Percentiles rank a stretch among this genome's conserved stretches.
Conservation (phyloP, 1,139 yeast species). For the Debaryomycetaceae sp. region DNA sequence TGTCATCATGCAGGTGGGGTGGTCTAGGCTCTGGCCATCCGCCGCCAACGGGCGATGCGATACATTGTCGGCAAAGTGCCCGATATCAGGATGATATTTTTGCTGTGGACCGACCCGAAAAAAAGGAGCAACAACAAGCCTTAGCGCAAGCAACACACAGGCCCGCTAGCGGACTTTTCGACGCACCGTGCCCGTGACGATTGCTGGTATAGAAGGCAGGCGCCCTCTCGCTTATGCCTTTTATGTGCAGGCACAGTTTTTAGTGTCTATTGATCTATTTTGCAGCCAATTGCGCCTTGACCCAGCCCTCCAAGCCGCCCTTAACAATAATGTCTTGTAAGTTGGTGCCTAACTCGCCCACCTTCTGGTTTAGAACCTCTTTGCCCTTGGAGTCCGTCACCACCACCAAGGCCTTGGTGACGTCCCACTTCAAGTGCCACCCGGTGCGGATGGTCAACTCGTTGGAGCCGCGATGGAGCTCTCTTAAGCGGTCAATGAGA, state of each 20-base stretch:
- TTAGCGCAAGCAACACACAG: too few relatives aligned
- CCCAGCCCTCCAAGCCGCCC: conserved; percentile 99
- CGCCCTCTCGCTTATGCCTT: conserved; percentile 2
- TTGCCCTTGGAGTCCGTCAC: conserved; percentile 68
- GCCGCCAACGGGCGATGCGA: too few relatives aligned
- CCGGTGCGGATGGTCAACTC: conserved; percentile 94
- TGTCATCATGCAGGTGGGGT: too few relatives aligned
- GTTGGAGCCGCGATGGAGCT: conserved; percentile 48
- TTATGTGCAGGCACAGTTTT: conserved; percentile 1
- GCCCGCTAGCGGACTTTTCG: too few relatives aligned
- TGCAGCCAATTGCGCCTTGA: conserved; percentile 66
- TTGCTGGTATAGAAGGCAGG: too few relatives aligned
- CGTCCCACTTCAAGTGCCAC: conserved; percentile 91
- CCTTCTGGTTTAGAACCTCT: conserved; percentile 73
- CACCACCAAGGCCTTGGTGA: conserved; percentile 71
- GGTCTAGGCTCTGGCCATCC: too few relatives aligned
- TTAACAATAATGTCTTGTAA: conserved; percentile 93
- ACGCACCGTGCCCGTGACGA: too few relatives aligned
- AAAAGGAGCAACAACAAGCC: too few relatives aligned
- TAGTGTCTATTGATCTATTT: conserved; percentile 11
- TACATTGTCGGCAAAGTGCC: too few relatives aligned
- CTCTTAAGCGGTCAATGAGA: conserved; percentile 71
- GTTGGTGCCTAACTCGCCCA: conserved; percentile 92
- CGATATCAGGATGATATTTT: too few relatives aligned
- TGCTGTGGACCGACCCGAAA: too few relatives aligned